Percentiles rank a stretch among this genome's conserved stretches.
phyloP scores from a whole-genome alignment of 2,329 filamentous ascomycete genomes.

The Claviceps pazoutovae region DNA sequence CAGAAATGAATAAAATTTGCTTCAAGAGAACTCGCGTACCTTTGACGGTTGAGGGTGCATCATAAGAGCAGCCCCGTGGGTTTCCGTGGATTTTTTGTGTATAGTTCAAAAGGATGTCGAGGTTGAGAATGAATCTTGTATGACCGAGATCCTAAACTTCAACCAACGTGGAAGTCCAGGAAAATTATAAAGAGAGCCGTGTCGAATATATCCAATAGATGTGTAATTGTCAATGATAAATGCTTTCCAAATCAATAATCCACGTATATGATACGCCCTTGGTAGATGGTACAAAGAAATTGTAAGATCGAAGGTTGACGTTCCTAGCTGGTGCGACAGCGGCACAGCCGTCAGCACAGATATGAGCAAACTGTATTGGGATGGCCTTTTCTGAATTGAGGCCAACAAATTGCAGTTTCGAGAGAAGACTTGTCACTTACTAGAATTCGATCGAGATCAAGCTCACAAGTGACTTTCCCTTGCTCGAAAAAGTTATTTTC shows the following conservation, averaged over 20 bases:
- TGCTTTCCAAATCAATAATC: background rate
- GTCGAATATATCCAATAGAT: background rate
- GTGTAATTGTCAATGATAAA: background rate
- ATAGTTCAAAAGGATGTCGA: background rate
- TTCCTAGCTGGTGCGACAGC: background rate
- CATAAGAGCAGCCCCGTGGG: background rate
- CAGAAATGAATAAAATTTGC: background rate
- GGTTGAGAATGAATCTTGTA: background rate
- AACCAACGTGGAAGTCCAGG: background rate
- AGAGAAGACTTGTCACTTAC: background rate
- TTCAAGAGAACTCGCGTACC: background rate
- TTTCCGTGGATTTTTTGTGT: background rate
- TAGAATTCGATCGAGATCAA: background rate
- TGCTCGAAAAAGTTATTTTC: background rate
- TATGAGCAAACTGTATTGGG: background rate
- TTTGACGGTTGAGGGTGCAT: slow-evolving; percentile 6
- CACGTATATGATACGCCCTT: background rate
- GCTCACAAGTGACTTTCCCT: background rate
- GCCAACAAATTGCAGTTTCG: background rate
- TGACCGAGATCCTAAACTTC: background rate
- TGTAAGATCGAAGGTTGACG: background rate
- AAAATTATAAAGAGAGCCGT: background rate
- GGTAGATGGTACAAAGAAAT: background rate
- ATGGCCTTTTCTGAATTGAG: background rate
- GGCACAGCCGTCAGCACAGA: background rate